A percentile compares a stretch with the other conserved stretches of the same genome.
phyloP scores from a whole-genome alignment of 2,329 filamentous ascomycete genomes.

The Fusarium odoratissimum region DNA sequence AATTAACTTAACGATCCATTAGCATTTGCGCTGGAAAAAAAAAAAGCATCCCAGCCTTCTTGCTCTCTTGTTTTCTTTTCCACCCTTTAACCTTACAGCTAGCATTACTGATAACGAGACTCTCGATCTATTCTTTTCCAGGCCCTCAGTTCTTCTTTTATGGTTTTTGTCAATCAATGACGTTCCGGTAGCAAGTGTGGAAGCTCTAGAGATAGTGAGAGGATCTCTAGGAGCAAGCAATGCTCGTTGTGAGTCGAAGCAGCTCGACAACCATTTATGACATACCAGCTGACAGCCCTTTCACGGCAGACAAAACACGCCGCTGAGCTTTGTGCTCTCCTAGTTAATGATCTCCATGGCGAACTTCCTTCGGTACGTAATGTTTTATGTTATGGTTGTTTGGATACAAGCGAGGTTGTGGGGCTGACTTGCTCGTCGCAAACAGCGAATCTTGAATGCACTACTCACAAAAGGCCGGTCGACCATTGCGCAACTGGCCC shows the following conservation, averaged over 20 bases:
- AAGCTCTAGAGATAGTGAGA: constrained; percentile 83
- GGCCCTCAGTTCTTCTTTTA: constrained; percentile 12
- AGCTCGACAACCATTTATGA: constrained; percentile 23
- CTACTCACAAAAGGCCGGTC: constrained; percentile 85
- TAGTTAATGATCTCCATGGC: constrained; percentile 90
- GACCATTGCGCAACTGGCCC: constrained; percentile 74
- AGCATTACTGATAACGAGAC: neutral
- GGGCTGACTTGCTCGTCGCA: constrained; percentile 45
- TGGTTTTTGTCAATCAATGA: constrained; percentile 61
- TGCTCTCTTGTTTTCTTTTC: constrained; percentile 9
- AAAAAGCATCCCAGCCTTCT: constrained; percentile 39
- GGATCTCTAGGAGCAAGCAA: constrained; percentile 79
- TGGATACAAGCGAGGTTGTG: constrained; percentile 28
- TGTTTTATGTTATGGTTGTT: constrained; percentile 19
- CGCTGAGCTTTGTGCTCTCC: constrained; percentile 88
- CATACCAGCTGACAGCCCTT: constrained; percentile 39
- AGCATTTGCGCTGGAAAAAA: constrained; percentile 41
- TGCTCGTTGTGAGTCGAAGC: constrained; percentile 61
- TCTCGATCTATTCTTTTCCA: neutral
- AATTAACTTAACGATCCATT: constrained; percentile 36
- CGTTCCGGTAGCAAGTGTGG: constrained; percentile 74
- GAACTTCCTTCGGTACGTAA: constrained; percentile 87
- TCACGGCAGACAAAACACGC: constrained; percentile 72
- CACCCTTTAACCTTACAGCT: constrained; percentile 4
- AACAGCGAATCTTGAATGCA: constrained; percentile 83